phyloP scores from a whole-genome alignment of 2,329 filamentous ascomycete genomes.

The Ascochyta viciae-villosae region DNA sequence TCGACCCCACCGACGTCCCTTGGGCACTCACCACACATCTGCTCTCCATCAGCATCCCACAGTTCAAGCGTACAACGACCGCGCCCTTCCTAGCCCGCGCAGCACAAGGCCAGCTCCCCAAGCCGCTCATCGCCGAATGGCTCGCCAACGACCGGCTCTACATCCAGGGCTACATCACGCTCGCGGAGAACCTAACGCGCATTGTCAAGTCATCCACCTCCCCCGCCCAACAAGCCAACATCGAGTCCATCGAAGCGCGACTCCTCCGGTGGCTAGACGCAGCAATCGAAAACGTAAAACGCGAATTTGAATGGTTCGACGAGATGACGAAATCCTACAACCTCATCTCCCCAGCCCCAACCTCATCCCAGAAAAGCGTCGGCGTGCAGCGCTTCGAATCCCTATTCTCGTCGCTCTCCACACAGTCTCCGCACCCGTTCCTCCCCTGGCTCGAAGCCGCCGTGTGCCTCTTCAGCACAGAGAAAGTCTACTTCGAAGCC shows the following conservation, averaged over 20 bases:
- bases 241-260: conserved; percentile 28
- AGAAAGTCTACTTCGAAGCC: conserved; percentile 46
- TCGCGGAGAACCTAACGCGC: conserved; percentile 33
- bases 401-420: conserved; percentile 27
- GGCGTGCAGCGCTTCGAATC: conserved; percentile 41
- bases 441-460: conserved; percentile 45
- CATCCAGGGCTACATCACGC: conserved; percentile 41
- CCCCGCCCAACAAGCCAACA: conserved; percentile 19
- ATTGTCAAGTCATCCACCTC: conserved; percentile 24
- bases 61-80: conserved; percentile 40
- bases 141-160: conserved; percentile 46
- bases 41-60: conserved; percentile 33
- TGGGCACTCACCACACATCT: conserved; percentile 43
- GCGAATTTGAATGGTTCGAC: conserved; percentile 41
- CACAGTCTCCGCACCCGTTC: conserved; percentile 19
- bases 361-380: conserved; percentile 24
- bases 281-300: conserved; percentile 41
- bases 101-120: conserved; percentile 40
- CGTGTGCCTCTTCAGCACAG: conserved; percentile 43
- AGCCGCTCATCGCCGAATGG: conserved; percentile 41
- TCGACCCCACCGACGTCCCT: conserved; percentile 29
- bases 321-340: conserved; percentile 40
- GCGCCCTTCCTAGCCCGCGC: conserved; percentile 40
- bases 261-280: conserved; percentile 42
- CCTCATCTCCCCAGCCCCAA: not conserved